A percentile compares a stretch with the other conserved stretches of the same genome.
Conservation (phyloP, 257 asterid genomes). For the Nicotiana tomentosiformis region DNA sequence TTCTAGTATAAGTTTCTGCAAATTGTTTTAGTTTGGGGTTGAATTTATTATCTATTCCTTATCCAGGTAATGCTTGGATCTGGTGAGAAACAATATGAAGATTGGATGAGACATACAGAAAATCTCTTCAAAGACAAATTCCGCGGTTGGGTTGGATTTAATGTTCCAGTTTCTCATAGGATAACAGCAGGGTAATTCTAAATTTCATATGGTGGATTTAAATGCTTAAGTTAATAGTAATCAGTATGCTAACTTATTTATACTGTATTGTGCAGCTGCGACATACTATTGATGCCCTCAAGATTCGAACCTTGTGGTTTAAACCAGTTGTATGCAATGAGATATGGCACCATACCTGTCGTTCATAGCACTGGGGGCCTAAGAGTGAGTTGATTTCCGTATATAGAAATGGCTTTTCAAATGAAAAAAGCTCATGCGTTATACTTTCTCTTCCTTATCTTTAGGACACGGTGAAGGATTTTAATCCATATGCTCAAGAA, state of each 20-base stretch:
- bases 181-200: slow-evolving; percentile 75
- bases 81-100: slow-evolving; percentile 94
- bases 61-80: slow-evolving; percentile 95
- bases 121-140: slow-evolving; percentile 51
- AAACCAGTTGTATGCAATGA: slow-evolving; percentile 93
- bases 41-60: background rate
- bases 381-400: slow-evolving; percentile 45
- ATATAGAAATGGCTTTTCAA: background rate
- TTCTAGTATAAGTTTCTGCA: background rate
- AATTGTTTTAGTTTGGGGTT: background rate
- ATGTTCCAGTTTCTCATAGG: slow-evolving; percentile 85
- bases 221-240: background rate
- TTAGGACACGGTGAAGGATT: slow-evolving; percentile 82
- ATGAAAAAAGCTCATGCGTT: background rate
- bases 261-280: slow-evolving; percentile 56
- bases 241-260: slow-evolving; percentile 2
- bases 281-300: slow-evolving; percentile 87
- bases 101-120: slow-evolving; percentile 92
- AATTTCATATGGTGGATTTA: background rate
- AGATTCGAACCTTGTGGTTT: slow-evolving; percentile 98
- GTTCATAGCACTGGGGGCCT: slow-evolving; percentile 96
- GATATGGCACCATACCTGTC: slow-evolving; percentile 87
- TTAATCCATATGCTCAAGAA: slow-evolving; percentile 65
- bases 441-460: background rate
- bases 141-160: slow-evolving; percentile 98